Percentiles rank a stretch among this genome's conserved stretches.
Evolutionary conservation across 106 monocot species (phyloP).

Genomic region (Vanilla planifolia): DNA sequence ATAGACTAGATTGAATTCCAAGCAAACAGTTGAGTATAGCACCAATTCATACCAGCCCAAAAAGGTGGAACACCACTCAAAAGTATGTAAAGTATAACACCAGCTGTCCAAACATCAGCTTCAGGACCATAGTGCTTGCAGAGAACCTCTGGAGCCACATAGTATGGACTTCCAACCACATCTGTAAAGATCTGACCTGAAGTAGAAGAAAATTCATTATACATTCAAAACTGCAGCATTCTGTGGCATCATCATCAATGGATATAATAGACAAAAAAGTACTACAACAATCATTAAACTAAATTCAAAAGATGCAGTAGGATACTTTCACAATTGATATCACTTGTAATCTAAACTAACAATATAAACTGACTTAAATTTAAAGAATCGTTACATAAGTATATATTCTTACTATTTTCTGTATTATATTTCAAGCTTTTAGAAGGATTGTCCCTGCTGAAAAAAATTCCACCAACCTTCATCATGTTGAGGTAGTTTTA

Average conservation of each 20-base stretch:
- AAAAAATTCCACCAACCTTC: too few relatives aligned
- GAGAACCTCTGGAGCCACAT: slow-evolving; percentile 58
- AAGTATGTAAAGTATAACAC: slow-evolving; percentile 53
- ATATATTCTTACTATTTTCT: too few relatives aligned
- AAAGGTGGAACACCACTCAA: slow-evolving; percentile 64
- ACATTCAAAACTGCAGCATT: too few relatives aligned
- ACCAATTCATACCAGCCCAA: slow-evolving; percentile 37
- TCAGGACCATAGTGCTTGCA: slow-evolving; percentile 47
- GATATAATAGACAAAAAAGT: neutral
- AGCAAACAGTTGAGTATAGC: neutral
- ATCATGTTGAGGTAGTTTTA: too few relatives aligned
- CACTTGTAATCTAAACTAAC: too few relatives aligned
- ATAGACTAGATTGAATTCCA: neutral
- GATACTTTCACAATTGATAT: too few relatives aligned
- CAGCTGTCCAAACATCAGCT: slow-evolving; percentile 75
- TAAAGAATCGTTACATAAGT: too few relatives aligned
- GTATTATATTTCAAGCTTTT: too few relatives aligned
- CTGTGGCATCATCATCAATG: too few relatives aligned
- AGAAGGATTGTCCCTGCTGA: too few relatives aligned
- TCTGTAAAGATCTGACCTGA: slow-evolving; percentile 56
- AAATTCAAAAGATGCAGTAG: too few relatives aligned
- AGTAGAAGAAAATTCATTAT: slow-evolving; percentile 5
- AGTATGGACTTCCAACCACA: slow-evolving; percentile 63
- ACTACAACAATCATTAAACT: neutral
- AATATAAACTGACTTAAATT: too few relatives aligned